Evolutionary conservation across 495 filamentous ascomycete genomes (phyloP).

Genomic region (Aspergillus kassunensis): DNA sequence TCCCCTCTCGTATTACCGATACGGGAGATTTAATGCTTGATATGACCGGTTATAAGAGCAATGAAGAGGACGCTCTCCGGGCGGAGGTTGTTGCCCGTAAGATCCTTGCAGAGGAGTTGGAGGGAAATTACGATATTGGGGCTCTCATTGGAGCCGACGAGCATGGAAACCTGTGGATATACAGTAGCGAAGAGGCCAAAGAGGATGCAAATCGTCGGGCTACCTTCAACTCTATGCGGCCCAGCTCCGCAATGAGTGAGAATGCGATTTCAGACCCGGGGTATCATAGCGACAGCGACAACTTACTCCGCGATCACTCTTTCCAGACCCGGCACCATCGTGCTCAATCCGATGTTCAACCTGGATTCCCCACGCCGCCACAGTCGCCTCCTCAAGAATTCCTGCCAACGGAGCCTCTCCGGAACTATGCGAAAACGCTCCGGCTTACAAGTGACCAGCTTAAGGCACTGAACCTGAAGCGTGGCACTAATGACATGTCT

Average conservation of each 20-base stretch:
- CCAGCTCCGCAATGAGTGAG: slow-evolving; percentile 57
- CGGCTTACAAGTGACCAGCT: slow-evolving; percentile 95
- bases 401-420: slow-evolving; percentile 59
- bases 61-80: slow-evolving; percentile 83
- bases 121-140: slow-evolving; percentile 94
- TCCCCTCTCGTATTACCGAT: slow-evolving; percentile 85
- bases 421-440: slow-evolving; percentile 94
- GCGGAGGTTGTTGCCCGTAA: slow-evolving; percentile 93
- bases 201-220: slow-evolving; percentile 59
- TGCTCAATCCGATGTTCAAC: slow-evolving; percentile 65
- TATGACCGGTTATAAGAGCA: slow-evolving; percentile 94
- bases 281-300: slow-evolving; percentile 80
- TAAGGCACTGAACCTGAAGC: slow-evolving; percentile 76
- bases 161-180: slow-evolving; percentile 96
- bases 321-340: slow-evolving; percentile 46
- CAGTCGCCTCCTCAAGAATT: slow-evolving; percentile 62
- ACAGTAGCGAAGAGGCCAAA: slow-evolving; percentile 95
- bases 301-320: slow-evolving; percentile 32
- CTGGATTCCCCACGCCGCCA: slow-evolving; percentile 70
- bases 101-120: slow-evolving; percentile 89
- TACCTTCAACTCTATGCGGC: slow-evolving; percentile 48
- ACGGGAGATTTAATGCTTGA: slow-evolving; percentile 97
- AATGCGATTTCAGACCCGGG: slow-evolving; percentile 90
- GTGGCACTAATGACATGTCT: slow-evolving; percentile 84
- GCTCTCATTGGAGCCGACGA: slow-evolving; percentile 93